Percentiles rank a stretch among this genome's conserved stretches.
Conservation (phyloP, 2,329 filamentous ascomycete genomes). For the Orbilia quercus region DNA sequence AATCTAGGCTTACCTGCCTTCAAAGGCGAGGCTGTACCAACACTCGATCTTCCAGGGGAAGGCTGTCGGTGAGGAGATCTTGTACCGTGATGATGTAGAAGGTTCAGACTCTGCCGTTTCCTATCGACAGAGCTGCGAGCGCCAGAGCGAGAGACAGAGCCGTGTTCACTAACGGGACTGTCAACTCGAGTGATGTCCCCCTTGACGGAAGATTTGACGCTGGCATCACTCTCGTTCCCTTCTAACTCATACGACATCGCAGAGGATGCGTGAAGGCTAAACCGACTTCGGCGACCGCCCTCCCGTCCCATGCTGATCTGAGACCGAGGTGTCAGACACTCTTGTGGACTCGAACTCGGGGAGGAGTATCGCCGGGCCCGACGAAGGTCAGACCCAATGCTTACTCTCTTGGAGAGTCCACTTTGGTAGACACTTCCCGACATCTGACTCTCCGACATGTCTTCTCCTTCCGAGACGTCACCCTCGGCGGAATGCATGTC, state of each 20-base stretch:
- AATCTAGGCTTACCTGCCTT: conserved; percentile 83
- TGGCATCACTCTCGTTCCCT: conserved; percentile 87
- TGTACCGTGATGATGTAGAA: conserved; percentile 69
- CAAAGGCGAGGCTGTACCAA: conserved; percentile 81
- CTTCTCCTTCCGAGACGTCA: conserved; percentile 56
- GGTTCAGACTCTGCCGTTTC: conserved; percentile 76
- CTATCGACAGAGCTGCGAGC: conserved; percentile 66
- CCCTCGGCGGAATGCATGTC: conserved; percentile 61
- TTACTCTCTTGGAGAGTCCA: conserved; percentile 58
- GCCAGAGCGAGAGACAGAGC: conserved; percentile 62
- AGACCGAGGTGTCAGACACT: conserved; percentile 90
- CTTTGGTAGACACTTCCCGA: conserved; percentile 52
- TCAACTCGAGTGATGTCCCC: conserved; percentile 72
- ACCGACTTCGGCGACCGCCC: conserved; percentile 52
- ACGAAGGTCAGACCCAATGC: conserved; percentile 57
- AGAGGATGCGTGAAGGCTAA: conserved; percentile 57
- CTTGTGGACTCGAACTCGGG: conserved; percentile 86
- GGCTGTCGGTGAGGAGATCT: conserved; percentile 85
- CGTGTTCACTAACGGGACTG: conserved; percentile 88
- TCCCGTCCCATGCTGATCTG: conserved; percentile 69
- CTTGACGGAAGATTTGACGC: conserved; percentile 75
- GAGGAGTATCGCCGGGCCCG: conserved; percentile 71
- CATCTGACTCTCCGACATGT: conserved; percentile 53
- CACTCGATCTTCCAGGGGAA: conserved; percentile 75
- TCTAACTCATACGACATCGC: conserved; percentile 78